Evolutionary conservation across 768 basidiomycete genomes (phyloP).

Genomic region (Amanita rubescens): DNA sequence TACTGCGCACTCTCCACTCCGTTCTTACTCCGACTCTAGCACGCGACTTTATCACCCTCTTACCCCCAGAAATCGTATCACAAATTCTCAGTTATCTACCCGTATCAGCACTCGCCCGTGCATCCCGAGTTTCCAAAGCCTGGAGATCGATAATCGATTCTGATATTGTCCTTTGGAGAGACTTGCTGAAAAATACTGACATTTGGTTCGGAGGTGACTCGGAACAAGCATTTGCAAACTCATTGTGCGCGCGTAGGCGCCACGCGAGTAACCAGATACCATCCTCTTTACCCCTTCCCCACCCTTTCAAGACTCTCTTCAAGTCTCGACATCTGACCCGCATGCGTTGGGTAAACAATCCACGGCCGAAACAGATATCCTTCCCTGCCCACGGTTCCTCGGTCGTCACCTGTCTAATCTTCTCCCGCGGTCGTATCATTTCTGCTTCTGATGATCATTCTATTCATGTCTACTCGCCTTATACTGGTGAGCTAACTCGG

Average conservation of each 20-base stretch:
- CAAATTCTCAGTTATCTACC: conserved; percentile 83
- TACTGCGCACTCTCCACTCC: conserved; percentile 82
- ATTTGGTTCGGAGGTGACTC: conserved; percentile 88
- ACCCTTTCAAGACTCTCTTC: conserved; percentile 90
- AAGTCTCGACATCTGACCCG: conserved; percentile 81
- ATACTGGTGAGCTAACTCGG: conserved; percentile 65
- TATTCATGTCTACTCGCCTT: conserved; percentile 90
- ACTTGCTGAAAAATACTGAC: conserved; percentile 73
- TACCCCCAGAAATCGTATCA: conserved; percentile 89
- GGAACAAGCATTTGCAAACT: conserved; percentile 71
- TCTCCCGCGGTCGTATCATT: conserved; percentile 92
- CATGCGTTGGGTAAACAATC: conserved; percentile 71
- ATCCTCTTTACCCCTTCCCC: conserved; percentile 58
- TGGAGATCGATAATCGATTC: conserved; percentile 93
- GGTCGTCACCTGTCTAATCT: conserved; percentile 93
- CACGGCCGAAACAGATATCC: conserved; percentile 65
- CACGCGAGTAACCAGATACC: conserved; percentile 29
- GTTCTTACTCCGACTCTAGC: conserved; percentile 87
- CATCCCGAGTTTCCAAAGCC: conserved; percentile 79
- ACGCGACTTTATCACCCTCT: conserved; percentile 87
- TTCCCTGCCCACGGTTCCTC: conserved; percentile 86
- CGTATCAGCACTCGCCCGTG: conserved; percentile 74
- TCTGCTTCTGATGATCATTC: conserved; percentile 97
- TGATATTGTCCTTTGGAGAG: conserved; percentile 85
- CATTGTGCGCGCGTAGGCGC: conserved; percentile 57